phyloP scores from a whole-genome alignment of 2,329 filamentous ascomycete genomes.

The Leptographium radiaticola region DNA sequence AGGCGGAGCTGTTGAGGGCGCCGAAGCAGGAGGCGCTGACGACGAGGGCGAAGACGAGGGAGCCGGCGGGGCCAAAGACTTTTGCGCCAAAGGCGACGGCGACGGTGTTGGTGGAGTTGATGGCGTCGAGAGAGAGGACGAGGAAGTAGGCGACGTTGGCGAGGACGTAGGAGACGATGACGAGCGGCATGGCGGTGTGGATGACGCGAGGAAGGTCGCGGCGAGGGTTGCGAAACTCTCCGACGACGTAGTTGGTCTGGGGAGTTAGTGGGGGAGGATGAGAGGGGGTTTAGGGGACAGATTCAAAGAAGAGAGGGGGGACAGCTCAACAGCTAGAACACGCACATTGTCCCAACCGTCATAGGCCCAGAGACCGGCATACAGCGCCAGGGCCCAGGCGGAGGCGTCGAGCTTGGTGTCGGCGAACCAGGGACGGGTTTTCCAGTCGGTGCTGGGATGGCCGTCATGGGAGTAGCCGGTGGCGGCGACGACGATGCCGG shows the following conservation, averaged over 20 bases:
- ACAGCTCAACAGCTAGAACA: slow-evolving; percentile 11
- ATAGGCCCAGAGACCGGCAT: slow-evolving; percentile 94
- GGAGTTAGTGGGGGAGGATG: background rate
- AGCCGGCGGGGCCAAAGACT: slow-evolving; percentile 76
- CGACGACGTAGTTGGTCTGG: slow-evolving; percentile 93
- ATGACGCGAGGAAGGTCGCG: slow-evolving; percentile 89
- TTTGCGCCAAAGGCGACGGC: slow-evolving; percentile 84
- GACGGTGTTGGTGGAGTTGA: slow-evolving; percentile 87
- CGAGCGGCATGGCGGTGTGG: slow-evolving; percentile 88
- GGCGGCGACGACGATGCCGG: slow-evolving; percentile 75
- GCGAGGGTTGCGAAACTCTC: slow-evolving; percentile 84
- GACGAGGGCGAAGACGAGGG: slow-evolving; percentile 73
- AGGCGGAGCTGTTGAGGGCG: slow-evolving; percentile 85
- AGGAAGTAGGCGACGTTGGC: slow-evolving; percentile 93
- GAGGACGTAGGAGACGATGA: slow-evolving; percentile 80
- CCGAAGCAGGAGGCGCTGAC: slow-evolving; percentile 90
- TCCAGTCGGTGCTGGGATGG: slow-evolving; percentile 72
- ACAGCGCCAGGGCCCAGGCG: slow-evolving; percentile 85
- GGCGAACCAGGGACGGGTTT: slow-evolving; percentile 75
- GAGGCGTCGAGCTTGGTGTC: slow-evolving; percentile 68
- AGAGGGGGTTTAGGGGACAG: background rate
- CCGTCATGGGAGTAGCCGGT: slow-evolving; percentile 74
- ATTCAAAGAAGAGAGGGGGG: background rate
- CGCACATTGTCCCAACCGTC: slow-evolving; percentile 97
- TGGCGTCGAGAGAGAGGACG: slow-evolving; percentile 66